Conservation (phyloP, 208 protist species). For the Leishmania lainsoni region DNA sequence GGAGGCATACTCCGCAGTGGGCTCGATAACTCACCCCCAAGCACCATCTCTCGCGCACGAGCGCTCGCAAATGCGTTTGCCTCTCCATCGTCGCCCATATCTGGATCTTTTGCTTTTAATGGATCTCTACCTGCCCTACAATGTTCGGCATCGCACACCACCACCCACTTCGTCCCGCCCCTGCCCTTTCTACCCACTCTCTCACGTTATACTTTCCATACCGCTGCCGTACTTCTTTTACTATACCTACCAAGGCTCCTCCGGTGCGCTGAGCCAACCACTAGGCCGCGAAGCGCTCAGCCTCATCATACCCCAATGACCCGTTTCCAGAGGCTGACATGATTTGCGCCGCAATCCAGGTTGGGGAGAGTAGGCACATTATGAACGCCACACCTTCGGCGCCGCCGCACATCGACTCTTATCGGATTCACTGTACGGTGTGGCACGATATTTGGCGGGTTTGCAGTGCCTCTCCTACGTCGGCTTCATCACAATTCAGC, state of each 20-base stretch:
- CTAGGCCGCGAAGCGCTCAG: not conserved
- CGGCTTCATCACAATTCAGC: conserved; percentile 70
- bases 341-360: conserved; percentile 21
- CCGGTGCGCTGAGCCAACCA: not conserved
- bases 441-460: conserved; percentile 49
- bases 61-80: not conserved
- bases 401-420: conserved; percentile 55
- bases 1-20: not conserved
- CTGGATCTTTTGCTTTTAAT: not conserved
- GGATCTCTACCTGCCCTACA: too few relatives aligned
- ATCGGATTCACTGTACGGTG: conserved; percentile 63
- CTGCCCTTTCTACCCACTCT: not conserved
- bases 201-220: not conserved
- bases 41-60: not conserved
- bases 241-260: not conserved
- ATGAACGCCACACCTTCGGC: conserved; percentile 51
- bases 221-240: too few relatives aligned
- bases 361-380: conserved; percentile 46
- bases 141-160: not conserved
- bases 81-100: not conserved
- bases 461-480: conserved; percentile 63
- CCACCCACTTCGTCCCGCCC: not conserved
- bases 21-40: not conserved
- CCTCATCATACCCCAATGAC: not conserved
- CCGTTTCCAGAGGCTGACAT: not conserved